Evolutionary conservation across 768 basidiomycete genomes (phyloP).

Genomic region (Russula griseocarnosa): DNA sequence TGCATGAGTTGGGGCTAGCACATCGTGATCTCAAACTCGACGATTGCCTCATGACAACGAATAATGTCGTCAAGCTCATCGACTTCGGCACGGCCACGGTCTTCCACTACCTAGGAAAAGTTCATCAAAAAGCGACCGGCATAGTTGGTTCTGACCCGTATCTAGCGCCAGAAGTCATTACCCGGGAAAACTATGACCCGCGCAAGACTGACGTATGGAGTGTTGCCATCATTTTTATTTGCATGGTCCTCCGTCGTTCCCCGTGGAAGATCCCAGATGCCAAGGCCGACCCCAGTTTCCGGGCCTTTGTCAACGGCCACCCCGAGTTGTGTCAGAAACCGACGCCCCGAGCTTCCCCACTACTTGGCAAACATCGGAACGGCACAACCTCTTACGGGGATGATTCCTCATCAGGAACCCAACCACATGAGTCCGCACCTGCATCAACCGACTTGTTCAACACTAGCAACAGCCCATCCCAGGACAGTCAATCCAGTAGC

Average conservation of each 20-base stretch:
- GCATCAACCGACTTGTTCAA: too few relatives aligned
- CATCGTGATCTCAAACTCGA: slow-evolving; percentile 99
- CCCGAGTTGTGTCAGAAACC: slow-evolving; percentile 64
- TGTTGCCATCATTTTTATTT: slow-evolving; percentile 97
- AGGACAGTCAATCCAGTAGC: slow-evolving; percentile 22
- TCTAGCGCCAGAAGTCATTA: slow-evolving; percentile 93
- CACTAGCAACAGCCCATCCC: slow-evolving; percentile 1
- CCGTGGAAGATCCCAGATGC: slow-evolving; percentile 98
- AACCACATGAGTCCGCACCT: slow-evolving; percentile 14
- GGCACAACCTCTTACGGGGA: neutral
- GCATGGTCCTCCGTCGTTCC: slow-evolving; percentile 96
- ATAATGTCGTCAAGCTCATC: slow-evolving; percentile 96
- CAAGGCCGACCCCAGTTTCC: slow-evolving; percentile 88
- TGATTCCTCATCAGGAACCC: neutral
- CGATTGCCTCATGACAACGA: slow-evolving; percentile 97
- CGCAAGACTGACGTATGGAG: slow-evolving; percentile 99
- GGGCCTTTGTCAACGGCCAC: slow-evolving; percentile 88
- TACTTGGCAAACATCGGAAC: neutral
- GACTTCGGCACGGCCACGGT: slow-evolving; percentile 99
- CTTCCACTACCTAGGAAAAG: slow-evolving; percentile 96
- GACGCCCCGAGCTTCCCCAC: slow-evolving; percentile 20
- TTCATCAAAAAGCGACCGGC: slow-evolving; percentile 71
- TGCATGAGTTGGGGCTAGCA: slow-evolving; percentile 95
- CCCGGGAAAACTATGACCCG: slow-evolving; percentile 80
- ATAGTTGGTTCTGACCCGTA: slow-evolving; percentile 98